These are phyloP conservation scores for Cyclostephanos tholiformis DNA, from an alignment of 108 stramenopile species.

Conservation along the genomic window DNA sequence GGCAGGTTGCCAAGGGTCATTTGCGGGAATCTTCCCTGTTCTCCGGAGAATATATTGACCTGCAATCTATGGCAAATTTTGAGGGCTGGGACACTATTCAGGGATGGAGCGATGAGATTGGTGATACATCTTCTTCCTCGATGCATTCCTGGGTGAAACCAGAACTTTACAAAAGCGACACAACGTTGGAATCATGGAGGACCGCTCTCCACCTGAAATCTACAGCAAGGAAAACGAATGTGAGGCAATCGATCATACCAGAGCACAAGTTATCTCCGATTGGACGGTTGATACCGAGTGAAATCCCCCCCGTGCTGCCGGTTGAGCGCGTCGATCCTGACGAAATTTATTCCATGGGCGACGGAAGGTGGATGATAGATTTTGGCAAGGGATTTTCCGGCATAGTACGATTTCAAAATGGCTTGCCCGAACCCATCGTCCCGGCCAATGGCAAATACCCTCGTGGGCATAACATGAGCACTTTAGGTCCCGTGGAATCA, in stretches of 20 bases:
- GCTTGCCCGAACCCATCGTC: constrained; percentile 48
- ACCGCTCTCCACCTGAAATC: constrained; percentile 37
- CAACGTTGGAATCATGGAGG: constrained; percentile 46
- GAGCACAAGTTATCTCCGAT: constrained; percentile 41
- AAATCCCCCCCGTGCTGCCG: constrained; percentile 49
- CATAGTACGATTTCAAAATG: constrained; percentile 47
- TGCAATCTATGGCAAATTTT: constrained; percentile 31
- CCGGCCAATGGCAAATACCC: constrained; percentile 36
- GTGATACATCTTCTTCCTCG: neutral
- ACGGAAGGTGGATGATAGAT: constrained; percentile 56
- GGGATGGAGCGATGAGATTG: constrained; percentile 17
- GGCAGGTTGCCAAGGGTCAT: constrained; percentile 50
- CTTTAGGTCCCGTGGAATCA: constrained; percentile 24
- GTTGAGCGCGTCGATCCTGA: constrained; percentile 40
- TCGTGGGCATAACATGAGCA: constrained; percentile 40
- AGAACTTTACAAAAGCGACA: constrained; percentile 38
- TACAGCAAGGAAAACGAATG: constrained; percentile 7
- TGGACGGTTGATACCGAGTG: constrained; percentile 39
- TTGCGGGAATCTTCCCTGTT: constrained; percentile 50
- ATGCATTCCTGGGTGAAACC: constrained; percentile 35
- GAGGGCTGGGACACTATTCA: constrained; percentile 46
- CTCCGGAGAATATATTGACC: constrained; percentile 52
- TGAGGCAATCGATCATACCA: neutral
- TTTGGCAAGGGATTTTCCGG: constrained; percentile 57
- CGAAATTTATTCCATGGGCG: constrained; percentile 38